phyloP scores from a whole-genome alignment of 192 early-diverging fungal species.

The Coemansia sp. region DNA sequence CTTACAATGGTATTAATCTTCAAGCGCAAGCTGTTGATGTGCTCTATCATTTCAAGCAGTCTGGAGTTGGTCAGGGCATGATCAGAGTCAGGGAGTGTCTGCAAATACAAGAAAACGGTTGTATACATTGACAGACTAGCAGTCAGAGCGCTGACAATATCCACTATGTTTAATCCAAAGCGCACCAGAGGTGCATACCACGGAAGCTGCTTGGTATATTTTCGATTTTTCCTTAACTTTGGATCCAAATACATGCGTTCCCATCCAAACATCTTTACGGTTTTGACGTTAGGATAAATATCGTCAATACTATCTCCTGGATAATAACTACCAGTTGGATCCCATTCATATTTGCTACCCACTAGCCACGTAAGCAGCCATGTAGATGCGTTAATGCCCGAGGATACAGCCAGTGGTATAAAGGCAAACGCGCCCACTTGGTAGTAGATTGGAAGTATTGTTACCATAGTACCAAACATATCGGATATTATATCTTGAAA shows the following conservation, averaged over 20 bases:
- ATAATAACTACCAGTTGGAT: too few relatives aligned
- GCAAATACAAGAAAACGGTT: not conserved
- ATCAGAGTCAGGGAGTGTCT: not conserved
- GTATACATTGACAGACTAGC: not conserved
- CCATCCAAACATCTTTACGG: conserved; percentile 14
- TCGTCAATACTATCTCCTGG: not conserved
- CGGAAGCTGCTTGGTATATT: not conserved
- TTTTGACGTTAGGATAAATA: not conserved
- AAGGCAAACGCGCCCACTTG: not conserved
- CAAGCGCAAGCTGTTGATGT: not conserved
- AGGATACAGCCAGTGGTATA: not conserved
- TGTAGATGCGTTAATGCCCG: not conserved
- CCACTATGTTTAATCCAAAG: not conserved
- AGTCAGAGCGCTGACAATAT: not conserved
- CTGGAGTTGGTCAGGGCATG: too few relatives aligned
- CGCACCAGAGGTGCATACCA: conserved; percentile 9
- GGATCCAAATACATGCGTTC: conserved; percentile 1
- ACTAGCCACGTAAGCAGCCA: too few relatives aligned
- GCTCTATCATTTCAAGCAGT: not conserved
- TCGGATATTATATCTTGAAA: not conserved
- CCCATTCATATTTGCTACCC: too few relatives aligned
- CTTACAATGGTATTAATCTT: not conserved
- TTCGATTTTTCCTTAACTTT: not conserved
- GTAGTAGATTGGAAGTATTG: not conserved
- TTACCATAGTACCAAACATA: not conserved